Evolutionary conservation across 2,329 filamentous ascomycete genomes (phyloP).

Genomic region (Penicillium concentricum): DNA sequence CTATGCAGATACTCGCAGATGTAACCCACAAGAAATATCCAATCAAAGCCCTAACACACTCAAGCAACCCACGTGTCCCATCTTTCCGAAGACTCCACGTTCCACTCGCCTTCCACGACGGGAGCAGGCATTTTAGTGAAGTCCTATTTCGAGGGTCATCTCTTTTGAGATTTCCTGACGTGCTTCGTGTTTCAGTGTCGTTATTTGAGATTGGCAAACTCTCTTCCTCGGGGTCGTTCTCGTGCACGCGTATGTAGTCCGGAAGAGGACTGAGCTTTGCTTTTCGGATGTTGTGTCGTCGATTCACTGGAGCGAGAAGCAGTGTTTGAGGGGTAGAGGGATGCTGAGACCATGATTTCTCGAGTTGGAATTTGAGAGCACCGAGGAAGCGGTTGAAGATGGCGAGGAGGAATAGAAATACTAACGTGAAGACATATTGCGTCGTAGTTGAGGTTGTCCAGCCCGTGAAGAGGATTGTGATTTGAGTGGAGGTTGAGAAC

Average conservation of each 20-base stretch:
- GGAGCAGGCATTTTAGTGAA: not conserved
- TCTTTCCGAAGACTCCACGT: slow-evolving; percentile 3
- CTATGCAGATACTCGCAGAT: not conserved
- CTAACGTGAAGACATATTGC: not conserved
- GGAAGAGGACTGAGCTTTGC: slow-evolving; percentile 4
- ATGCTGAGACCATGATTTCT: not conserved
- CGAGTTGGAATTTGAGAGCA: slow-evolving; percentile 7
- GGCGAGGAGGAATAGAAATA: slow-evolving; percentile 5
- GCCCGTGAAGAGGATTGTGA: slow-evolving; percentile 6
- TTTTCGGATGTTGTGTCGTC: not conserved
- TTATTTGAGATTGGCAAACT: not conserved
- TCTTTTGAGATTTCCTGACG: not conserved
- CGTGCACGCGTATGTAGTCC: not conserved
- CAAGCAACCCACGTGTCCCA: not conserved
- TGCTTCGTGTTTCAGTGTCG: not conserved
- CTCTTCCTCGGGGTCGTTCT: not conserved
- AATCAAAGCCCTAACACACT: slow-evolving; percentile 1
- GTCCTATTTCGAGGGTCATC: not conserved
- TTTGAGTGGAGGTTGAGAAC: not conserved
- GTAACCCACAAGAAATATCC: slow-evolving; percentile 6
- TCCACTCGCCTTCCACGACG: slow-evolving; percentile 4
- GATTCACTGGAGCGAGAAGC: not conserved
- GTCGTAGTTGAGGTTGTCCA: slow-evolving; percentile 7
- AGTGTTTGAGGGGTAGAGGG: not conserved
- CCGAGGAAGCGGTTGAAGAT: slow-evolving; percentile 9